Conservation (phyloP, 108 stramenopile genomes). For the Skeletonema costatum region DNA sequence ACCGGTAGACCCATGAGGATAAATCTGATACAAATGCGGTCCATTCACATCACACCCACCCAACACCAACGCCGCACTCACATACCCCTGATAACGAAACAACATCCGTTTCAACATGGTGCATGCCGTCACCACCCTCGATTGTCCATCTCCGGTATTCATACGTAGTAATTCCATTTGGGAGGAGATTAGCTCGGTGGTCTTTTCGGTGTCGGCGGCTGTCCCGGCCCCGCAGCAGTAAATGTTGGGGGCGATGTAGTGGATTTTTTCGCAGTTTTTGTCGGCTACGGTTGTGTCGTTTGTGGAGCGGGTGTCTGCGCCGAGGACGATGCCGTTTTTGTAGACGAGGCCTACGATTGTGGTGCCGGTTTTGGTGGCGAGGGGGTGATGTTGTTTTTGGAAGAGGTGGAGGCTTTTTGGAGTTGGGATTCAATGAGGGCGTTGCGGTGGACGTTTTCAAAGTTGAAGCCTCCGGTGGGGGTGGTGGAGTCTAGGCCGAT, state of each 20-base stretch:
- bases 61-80: conserved; percentile 93
- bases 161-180: conserved; percentile 97
- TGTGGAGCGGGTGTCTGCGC: conserved; percentile 98
- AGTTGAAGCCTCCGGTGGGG: conserved; percentile 69
- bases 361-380: conserved; percentile 94
- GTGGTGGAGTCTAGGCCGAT: conserved; percentile 3
- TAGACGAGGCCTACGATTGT: conserved; percentile 95
- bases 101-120: conserved; percentile 95
- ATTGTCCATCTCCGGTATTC: conserved; percentile 69
- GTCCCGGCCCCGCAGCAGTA: conserved; percentile 99
- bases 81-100: conserved; percentile 96
- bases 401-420: conserved; percentile 46
- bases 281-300: conserved; percentile 95
- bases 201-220: conserved; percentile 98
- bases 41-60: conserved; percentile 95
- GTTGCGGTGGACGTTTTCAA: conserved; percentile 83
- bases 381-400: conserved; percentile 46
- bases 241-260: conserved; percentile 98
- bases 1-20: conserved; percentile 95
- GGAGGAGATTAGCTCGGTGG: conserved; percentile 88
- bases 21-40: conserved; percentile 95
- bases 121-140: conserved; percentile 95
- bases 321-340: conserved; percentile 96
- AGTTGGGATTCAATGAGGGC: conserved; percentile 46
- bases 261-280: conserved; percentile 99